A percentile compares a stretch with the other conserved stretches of the same genome.
Evolutionary conservation across 2,329 filamentous ascomycete genomes (phyloP).

Genomic region (Periconia sp.): DNA sequence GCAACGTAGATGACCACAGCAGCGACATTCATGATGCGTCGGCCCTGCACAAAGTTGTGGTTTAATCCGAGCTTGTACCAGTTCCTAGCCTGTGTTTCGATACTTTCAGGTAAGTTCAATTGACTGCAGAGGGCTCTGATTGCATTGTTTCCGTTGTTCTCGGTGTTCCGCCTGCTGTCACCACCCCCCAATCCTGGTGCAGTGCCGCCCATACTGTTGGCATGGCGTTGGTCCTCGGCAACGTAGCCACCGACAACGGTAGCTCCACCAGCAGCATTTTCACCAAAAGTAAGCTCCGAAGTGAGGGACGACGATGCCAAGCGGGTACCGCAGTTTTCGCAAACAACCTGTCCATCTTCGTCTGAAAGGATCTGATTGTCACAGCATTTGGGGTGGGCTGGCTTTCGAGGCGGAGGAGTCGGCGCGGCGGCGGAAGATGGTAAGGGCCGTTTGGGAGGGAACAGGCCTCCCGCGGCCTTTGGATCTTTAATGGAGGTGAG

Average conservation of each 20-base stretch:
- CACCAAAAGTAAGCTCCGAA: conserved; percentile 87
- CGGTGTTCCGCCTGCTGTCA: conserved; percentile 64
- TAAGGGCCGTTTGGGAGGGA: conserved; percentile 21
- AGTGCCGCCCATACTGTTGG: conserved; percentile 59
- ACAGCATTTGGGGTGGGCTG: conserved; percentile 24
- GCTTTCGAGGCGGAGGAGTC: not conserved
- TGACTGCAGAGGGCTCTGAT: conserved; percentile 43
- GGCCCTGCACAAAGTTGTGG: conserved; percentile 65
- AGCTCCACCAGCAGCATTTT: conserved; percentile 81
- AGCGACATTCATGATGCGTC: conserved; percentile 79
- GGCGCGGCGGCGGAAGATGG: conserved; percentile 14
- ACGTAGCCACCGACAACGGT: conserved; percentile 90
- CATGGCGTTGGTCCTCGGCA: conserved; percentile 80
- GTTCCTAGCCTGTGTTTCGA: conserved; percentile 42
- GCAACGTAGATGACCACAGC: conserved; percentile 91
- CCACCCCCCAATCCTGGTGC: conserved; percentile 49
- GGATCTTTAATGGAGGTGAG: conserved; percentile 27
- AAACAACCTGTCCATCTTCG: conserved; percentile 44
- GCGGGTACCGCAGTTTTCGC: conserved; percentile 81
- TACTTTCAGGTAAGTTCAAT: conserved; percentile 40
- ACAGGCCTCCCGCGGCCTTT: conserved; percentile 14
- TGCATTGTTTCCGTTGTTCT: conserved; percentile 56
- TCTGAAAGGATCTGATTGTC: conserved; percentile 25
- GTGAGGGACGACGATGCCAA: conserved; percentile 88
- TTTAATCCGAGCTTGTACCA: conserved; percentile 57